These are phyloP conservation scores for Mrakia frigida DNA, from an alignment of 768 basidiomycete species.

Conservation along the genomic window DNA sequence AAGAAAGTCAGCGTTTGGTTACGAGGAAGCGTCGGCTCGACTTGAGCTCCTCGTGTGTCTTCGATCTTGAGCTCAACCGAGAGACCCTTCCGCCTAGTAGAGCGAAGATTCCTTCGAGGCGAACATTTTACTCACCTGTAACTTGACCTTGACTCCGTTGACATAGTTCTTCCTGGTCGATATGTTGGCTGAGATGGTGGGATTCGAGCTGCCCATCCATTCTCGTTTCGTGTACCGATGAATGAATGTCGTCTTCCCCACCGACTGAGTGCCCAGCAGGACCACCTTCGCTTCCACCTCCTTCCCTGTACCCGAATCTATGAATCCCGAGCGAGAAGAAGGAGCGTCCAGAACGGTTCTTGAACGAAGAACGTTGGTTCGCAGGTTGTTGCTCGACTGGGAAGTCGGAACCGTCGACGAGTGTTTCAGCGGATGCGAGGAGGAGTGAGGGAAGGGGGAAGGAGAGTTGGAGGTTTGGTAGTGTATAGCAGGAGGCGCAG, in stretches of 20 bases:
- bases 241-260: slow-evolving; percentile 43
- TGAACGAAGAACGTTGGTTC: background rate
- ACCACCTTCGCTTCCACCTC: slow-evolving; percentile 43
- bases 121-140: slow-evolving; percentile 28
- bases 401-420: background rate
- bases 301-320: slow-evolving; percentile 26
- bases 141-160: slow-evolving; percentile 35
- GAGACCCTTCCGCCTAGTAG: no score
- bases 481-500: background rate
- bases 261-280: slow-evolving; percentile 35
- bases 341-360: background rate
- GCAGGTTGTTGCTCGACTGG: background rate
- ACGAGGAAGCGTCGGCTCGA: background rate
- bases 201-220: slow-evolving; percentile 35
- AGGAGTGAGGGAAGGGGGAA: slow-evolving; percentile 5
- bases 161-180: slow-evolving; percentile 41
- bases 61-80: no score
- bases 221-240: slow-evolving; percentile 39
- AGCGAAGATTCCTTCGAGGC: no score
- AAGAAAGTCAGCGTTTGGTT: no score
- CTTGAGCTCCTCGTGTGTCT: background rate
- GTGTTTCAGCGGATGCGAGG: background rate
- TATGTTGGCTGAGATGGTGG: slow-evolving; percentile 40
- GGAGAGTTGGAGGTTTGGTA: background rate
- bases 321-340: slow-evolving; percentile 1